Evolutionary conservation across 2,329 filamentous ascomycete genomes (phyloP).

Genomic region (Calonectria montana): DNA sequence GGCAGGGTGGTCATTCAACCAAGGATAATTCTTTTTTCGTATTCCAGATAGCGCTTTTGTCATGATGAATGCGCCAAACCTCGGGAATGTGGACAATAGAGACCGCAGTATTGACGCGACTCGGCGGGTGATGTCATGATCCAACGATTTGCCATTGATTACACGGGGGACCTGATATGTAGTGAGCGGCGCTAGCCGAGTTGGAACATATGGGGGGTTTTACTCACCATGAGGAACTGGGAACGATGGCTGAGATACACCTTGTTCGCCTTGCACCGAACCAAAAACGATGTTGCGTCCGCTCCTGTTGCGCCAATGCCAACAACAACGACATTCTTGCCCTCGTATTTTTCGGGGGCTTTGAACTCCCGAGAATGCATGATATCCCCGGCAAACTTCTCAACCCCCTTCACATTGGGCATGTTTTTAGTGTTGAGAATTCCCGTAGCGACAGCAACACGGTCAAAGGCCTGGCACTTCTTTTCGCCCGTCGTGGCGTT

Average conservation of each 20-base stretch:
- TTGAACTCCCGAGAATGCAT: conserved; percentile 55
- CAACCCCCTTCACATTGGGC: conserved; percentile 50
- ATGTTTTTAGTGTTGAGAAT: conserved; percentile 48
- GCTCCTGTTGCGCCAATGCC: conserved; percentile 55
- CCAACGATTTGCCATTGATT: conserved; percentile 48
- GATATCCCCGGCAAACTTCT: conserved; percentile 52
- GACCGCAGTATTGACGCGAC: conserved; percentile 34
- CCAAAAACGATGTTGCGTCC: conserved; percentile 45
- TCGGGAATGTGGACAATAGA: conserved; percentile 26
- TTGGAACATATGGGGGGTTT: not conserved
- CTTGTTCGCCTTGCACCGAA: conserved; percentile 47
- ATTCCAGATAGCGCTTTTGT: conserved; percentile 26
- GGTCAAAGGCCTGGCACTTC: conserved; percentile 46
- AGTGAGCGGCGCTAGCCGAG: conserved; percentile 8
- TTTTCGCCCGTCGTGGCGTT: conserved; percentile 34
- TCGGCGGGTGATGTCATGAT: conserved; percentile 48
- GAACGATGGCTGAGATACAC: conserved; percentile 57
- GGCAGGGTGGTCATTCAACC: conserved; percentile 26
- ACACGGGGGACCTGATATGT: conserved; percentile 37
- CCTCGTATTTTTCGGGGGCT: conserved; percentile 46
- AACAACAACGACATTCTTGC: conserved; percentile 58
- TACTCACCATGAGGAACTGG: conserved; percentile 40
- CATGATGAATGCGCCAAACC: conserved; percentile 28
- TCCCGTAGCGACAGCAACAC: conserved; percentile 50
- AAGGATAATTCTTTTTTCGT: conserved; percentile 36